phyloP scores from a whole-genome alignment of 768 basidiomycete genomes.

The Boletus tomentosulus region DNA sequence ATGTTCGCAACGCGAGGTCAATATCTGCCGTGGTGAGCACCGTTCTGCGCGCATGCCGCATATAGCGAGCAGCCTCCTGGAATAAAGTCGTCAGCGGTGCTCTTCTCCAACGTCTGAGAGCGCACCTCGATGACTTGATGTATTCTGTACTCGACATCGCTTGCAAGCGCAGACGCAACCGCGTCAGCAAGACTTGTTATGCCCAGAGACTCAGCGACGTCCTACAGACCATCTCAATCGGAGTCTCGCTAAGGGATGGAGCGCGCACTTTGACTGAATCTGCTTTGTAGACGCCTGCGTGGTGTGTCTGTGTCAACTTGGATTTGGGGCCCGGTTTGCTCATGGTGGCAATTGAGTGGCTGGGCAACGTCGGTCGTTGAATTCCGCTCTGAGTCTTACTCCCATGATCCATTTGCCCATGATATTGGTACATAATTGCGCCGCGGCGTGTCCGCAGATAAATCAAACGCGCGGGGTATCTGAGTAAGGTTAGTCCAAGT shows the following conservation, averaged over 20 bases:
- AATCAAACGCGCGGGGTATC: background rate
- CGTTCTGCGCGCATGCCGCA: conserved; percentile 91
- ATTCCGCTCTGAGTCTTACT: background rate
- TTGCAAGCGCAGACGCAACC: conserved; percentile 82
- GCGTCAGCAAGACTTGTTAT: conserved; percentile 70
- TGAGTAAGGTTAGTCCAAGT: background rate
- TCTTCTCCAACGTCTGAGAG: background rate
- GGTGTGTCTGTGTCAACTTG: conserved; percentile 43
- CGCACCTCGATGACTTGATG: conserved; percentile 90
- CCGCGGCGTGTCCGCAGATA: background rate
- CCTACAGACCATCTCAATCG: conserved; percentile 43
- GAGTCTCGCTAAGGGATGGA: conserved; percentile 7
- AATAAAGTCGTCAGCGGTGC: background rate
- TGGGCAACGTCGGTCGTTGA: background rate
- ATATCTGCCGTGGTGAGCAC: conserved; percentile 87
- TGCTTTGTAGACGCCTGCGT: conserved; percentile 59
- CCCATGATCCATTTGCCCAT: background rate
- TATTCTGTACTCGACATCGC: conserved; percentile 95
- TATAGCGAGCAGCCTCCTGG: conserved; percentile 91
- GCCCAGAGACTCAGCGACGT: conserved; percentile 85
- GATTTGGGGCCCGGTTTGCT: conserved; percentile 45
- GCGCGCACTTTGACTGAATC: conserved; percentile 56
- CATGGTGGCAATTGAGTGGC: conserved; percentile 14
- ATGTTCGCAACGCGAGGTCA: conserved; percentile 87
- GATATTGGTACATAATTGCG: background rate